These are phyloP conservation scores for Cytospora mali DNA, from an alignment of 2,329 filamentous ascomycete genomes.

Conservation along the genomic window DNA sequence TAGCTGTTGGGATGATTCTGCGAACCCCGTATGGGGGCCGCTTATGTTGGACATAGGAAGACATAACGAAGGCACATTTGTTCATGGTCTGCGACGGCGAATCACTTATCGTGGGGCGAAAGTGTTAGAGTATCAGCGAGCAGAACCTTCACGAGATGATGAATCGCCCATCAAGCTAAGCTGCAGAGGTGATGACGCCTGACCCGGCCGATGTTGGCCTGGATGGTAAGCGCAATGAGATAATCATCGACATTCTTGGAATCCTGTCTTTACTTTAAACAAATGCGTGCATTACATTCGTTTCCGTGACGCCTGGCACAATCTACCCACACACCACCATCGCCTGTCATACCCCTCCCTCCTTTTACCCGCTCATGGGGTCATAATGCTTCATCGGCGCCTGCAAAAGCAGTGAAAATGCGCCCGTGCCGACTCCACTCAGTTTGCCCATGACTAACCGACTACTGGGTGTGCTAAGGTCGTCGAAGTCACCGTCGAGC, in stretches of 20 bases:
- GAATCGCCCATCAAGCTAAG: background rate
- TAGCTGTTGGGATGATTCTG: no score
- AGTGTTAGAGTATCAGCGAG: background rate
- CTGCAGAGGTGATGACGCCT: background rate
- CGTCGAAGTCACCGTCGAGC: slow-evolving; percentile 86
- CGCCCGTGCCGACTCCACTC: slow-evolving; percentile 83
- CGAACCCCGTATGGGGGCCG: background rate
- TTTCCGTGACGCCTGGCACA: background rate
- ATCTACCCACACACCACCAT: background rate
- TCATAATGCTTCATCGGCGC: slow-evolving; percentile 57
- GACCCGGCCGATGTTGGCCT: no score
- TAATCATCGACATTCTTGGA: background rate
- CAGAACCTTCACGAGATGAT: background rate
- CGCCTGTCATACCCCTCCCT: slow-evolving; percentile 18
- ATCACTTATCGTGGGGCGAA: background rate
- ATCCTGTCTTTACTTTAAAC: no score
- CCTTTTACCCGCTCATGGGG: slow-evolving; percentile 31
- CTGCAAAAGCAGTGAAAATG: slow-evolving; percentile 80
- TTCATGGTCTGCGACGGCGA: background rate
- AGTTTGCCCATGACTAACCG: slow-evolving; percentile 86
- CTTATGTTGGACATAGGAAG: background rate
- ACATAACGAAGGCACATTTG: background rate
- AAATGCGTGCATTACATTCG: background rate
- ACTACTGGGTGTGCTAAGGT: slow-evolving; percentile 80
- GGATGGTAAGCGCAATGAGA: background rate